Percentiles rank a stretch among this genome's conserved stretches.
phyloP scores from a whole-genome alignment of 148 eudicot species.

The Cornus kousa region DNA sequence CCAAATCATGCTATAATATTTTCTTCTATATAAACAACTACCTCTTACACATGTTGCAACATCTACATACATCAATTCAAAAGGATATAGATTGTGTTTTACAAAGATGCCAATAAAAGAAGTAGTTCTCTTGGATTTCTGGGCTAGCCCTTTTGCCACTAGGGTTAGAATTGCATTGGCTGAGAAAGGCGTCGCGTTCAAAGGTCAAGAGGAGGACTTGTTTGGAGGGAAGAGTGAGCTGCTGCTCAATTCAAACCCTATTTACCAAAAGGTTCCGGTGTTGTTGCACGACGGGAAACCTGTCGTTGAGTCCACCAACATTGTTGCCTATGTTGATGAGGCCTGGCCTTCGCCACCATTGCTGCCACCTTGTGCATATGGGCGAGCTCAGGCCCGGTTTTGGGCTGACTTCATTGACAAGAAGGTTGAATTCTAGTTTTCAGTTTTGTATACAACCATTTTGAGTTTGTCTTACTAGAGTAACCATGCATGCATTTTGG shows the following conservation, averaged over 20 bases:
- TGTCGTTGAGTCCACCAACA: constrained; percentile 3
- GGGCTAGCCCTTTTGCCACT: constrained; percentile 1
- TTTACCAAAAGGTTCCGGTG: constrained; percentile 18
- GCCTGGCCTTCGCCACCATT: constrained; percentile 14
- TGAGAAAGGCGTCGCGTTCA: constrained; percentile 6
- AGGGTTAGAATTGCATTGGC: constrained; percentile 6
- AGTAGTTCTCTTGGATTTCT: constrained; percentile 8
- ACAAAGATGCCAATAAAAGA: constrained; percentile 5
- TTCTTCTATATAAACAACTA: background rate
- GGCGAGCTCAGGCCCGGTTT: constrained; percentile 2
- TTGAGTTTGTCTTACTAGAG: too few species aligned
- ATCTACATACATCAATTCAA: background rate
- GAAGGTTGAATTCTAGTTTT: background rate
- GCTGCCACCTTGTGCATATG: constrained; percentile 3
- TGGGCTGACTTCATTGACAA: constrained; percentile 20
- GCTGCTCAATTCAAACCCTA: constrained; percentile 12
- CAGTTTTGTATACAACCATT: background rate
- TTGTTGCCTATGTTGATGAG: constrained; percentile 13
- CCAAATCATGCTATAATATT: background rate
- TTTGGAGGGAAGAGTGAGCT: constrained; percentile 7
- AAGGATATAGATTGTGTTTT: background rate
- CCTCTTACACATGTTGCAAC: background rate
- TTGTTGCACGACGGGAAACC: constrained; percentile 5
- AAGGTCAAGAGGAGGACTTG: constrained; percentile 11
- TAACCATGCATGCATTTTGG: too few species aligned